Conservation (phyloP, 495 filamentous ascomycete genomes). For the Neurospora sublineolata region DNA sequence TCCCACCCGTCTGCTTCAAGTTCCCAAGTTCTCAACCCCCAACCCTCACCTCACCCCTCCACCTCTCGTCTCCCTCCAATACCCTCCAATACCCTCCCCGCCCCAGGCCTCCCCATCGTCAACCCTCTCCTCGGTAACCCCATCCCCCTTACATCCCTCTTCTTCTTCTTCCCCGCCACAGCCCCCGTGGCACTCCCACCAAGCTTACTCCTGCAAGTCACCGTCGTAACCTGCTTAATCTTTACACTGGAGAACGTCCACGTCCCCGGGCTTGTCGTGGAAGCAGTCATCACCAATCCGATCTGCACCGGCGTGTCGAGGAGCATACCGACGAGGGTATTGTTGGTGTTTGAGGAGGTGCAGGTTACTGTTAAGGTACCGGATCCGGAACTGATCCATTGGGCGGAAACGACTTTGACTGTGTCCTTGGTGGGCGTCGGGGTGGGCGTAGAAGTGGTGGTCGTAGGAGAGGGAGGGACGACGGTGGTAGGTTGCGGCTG, state of each 20-base stretch:
- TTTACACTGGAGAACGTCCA: background rate
- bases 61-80: background rate
- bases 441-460: accelerated
- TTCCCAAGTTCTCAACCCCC: background rate
- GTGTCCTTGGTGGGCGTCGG: background rate
- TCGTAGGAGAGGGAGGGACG: background rate
- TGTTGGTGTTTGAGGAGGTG: conserved; percentile 25
- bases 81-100: background rate
- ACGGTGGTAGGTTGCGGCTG: background rate
- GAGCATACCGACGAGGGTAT: conserved; percentile 24
- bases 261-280: background rate
- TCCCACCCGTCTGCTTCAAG: too few relatives aligned
- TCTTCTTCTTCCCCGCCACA: background rate
- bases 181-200: background rate
- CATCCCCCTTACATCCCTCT: background rate
- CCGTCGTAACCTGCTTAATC: background rate
- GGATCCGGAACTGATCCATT: conserved; percentile 8
- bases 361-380: conserved; percentile 11
- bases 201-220: background rate
- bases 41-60: background rate
- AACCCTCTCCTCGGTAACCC: too few relatives aligned
- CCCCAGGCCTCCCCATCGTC: too few relatives aligned
- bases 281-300: background rate
- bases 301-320: conserved; percentile 12
- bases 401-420: conserved; percentile 1